Conservation (phyloP, 305 asterid genomes). For the Fraxinus velutina region DNA sequence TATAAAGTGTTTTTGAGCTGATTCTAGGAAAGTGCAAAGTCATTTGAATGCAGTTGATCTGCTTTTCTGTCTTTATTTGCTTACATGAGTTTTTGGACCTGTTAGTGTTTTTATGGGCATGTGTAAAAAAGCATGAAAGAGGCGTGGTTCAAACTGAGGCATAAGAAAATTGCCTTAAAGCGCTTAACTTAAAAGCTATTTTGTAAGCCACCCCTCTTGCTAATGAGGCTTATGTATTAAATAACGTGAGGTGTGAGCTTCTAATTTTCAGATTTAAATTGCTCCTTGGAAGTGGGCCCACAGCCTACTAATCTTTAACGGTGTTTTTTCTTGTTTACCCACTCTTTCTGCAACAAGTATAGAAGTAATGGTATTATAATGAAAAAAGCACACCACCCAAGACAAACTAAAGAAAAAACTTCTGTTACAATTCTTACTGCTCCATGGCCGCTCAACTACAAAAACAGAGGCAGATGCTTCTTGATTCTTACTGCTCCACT, state of each 20-base stretch:
- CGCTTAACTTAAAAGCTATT: not conserved
- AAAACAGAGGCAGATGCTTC: not conserved
- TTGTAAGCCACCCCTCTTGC: not conserved
- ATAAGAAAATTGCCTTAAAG: not conserved
- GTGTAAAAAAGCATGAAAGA: not conserved
- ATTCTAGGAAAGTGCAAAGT: not conserved
- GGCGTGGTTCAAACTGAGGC: not conserved
- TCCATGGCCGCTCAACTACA: not conserved
- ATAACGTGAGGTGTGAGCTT: not conserved
- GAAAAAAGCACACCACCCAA: not conserved
- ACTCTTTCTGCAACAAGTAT: not conserved
- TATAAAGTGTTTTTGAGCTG: not conserved
- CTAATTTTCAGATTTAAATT: not conserved
- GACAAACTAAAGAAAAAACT: not conserved
- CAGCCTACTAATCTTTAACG: not conserved
- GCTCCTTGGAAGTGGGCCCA: not conserved
- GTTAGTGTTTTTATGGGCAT: not conserved
- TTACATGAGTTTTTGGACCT: not conserved
- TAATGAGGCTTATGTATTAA: not conserved
- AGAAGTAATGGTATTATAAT: not conserved
- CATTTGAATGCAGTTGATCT: slow-evolving; percentile 5
- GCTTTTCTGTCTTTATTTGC: slow-evolving; percentile 3
- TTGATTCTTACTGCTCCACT: not conserved
- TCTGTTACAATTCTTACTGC: not conserved
- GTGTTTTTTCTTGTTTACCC: not conserved